These are phyloP conservation scores for Beta vulgaris DNA, from an alignment of 148 eudicot genomes.

Conservation along the genomic window DNA sequence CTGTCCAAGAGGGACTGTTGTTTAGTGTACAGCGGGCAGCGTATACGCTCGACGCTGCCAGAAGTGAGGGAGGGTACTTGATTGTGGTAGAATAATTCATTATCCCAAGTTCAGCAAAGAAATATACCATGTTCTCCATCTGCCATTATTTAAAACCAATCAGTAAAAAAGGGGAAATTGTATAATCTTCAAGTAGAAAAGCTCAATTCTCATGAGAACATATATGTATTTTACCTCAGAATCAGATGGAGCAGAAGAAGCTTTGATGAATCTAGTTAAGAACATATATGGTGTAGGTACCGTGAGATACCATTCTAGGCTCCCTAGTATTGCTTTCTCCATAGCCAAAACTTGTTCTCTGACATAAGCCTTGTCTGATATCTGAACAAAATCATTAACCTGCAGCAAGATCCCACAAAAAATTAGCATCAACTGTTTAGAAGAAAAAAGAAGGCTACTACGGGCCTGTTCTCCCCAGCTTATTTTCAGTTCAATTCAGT, in stretches of 20 bases:
- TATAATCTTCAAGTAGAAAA: constrained; percentile 4
- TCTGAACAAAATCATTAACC: constrained; percentile 62
- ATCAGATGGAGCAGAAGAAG: constrained; percentile 45
- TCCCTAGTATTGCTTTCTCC: constrained; percentile 69
- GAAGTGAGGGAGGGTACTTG: constrained; percentile 42
- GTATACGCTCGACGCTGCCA: constrained; percentile 59
- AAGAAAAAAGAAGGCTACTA: too few species aligned
- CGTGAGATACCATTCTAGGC: constrained; percentile 66
- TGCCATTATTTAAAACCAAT: constrained; percentile 7
- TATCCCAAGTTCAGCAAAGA: constrained; percentile 53
- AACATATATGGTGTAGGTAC: constrained; percentile 86
- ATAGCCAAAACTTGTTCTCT: constrained; percentile 56
- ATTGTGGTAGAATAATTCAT: constrained; percentile 41
- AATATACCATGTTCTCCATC: constrained; percentile 58
- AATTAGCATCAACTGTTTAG: too few species aligned
- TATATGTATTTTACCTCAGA: constrained; percentile 26
- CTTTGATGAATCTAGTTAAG: constrained; percentile 67
- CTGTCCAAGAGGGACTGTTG: constrained; percentile 45
- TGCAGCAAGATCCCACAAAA: too few species aligned
- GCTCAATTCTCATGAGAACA: background rate
- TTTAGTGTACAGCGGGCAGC: constrained; percentile 50
- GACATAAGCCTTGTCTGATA: constrained; percentile 66
- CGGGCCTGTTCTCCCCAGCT: too few species aligned
- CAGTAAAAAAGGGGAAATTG: background rate
- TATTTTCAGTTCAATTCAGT: too few species aligned